Base-by-base conservation (phyloP, 441 rosid species). In the Arabidopsis lyrata region DNA sequence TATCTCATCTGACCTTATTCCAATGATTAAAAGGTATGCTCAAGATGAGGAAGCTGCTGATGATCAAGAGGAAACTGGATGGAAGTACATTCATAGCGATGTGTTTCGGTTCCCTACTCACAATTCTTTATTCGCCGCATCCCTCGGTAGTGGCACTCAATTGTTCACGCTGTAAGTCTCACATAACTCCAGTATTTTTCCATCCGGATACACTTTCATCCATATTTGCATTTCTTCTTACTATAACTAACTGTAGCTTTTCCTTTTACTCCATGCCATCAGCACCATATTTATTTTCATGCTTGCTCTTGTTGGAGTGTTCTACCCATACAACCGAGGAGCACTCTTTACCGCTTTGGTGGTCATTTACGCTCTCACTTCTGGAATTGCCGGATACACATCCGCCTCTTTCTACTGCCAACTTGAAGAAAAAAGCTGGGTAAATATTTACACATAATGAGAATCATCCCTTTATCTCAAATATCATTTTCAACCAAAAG, bases 51-150 rank as follows among this genome's bases (percentile, higher is more conserved):
- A 92, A 81, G 84, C 91, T 38, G 90, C 89, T 75, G 97, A 90
- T 80, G 96, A n/a, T n/a, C n/a, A n/a, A n/a, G n/a, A 92, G 36
- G 97, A 92, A 84, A 88, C 93, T 15, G 96, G 97, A 67, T 92
- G 97, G 97, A 92, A 92, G 77, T 90, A 92, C 83, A 90, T 92
- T 36, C 97, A 90, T 74, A 96, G 97, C 7, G 94, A 92, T 81
- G 96, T 92, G 18, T 92, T 92, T 69, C 80, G 97, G 38, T 92
- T 83, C 73, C 97, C 96, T 5, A 88, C 80, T 56, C 79, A 74
- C 83, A 92, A 92, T 74, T 92, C 97, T 55, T 47, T 92, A 45
- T 87, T 88, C 77, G 91, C 97, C 7, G 94, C 95, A 10, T 86
- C 85, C 13, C 85, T 85, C 34, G 97, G 97, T 58, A 81, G 88